Evolutionary conservation across 345 rosid genomes (phyloP).

Genomic region (Lepidium africanum): DNA sequence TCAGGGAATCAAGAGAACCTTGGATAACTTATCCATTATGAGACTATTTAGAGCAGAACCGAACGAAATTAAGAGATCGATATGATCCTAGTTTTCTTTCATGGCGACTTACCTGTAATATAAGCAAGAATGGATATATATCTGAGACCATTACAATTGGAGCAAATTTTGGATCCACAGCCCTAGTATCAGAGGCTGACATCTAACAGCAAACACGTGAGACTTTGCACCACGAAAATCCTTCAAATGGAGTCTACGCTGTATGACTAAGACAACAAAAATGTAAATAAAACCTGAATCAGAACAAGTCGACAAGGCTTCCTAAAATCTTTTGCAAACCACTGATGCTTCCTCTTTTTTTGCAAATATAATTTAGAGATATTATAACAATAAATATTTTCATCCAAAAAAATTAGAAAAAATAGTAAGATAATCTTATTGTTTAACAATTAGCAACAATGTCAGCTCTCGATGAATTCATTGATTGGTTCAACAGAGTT

Average conservation of each 20-base stretch:
- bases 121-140: constrained; percentile 58
- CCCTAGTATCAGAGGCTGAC: too few species aligned
- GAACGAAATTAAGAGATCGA: not conserved
- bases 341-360: too few species aligned
- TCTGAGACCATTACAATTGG: not conserved
- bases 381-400: too few species aligned
- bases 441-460: too few species aligned
- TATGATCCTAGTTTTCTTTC: not conserved
- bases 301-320: too few species aligned
- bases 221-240: not conserved
- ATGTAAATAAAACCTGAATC: constrained; percentile 42
- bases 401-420: too few species aligned
- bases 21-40: not conserved
- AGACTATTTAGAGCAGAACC: not conserved
- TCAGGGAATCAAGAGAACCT: constrained; percentile 48
- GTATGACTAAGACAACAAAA: not conserved
- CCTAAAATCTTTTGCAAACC: too few species aligned
- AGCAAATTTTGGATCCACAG: too few species aligned
- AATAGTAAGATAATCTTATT: too few species aligned
- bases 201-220: not conserved
- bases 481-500: too few species aligned
- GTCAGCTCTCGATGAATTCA: too few species aligned
- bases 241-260: not conserved
- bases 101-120: constrained; percentile 52
- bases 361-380: too few species aligned